phyloP scores from a whole-genome alignment of 345 rosid genomes.

The Microthlaspi erraticum region DNA sequence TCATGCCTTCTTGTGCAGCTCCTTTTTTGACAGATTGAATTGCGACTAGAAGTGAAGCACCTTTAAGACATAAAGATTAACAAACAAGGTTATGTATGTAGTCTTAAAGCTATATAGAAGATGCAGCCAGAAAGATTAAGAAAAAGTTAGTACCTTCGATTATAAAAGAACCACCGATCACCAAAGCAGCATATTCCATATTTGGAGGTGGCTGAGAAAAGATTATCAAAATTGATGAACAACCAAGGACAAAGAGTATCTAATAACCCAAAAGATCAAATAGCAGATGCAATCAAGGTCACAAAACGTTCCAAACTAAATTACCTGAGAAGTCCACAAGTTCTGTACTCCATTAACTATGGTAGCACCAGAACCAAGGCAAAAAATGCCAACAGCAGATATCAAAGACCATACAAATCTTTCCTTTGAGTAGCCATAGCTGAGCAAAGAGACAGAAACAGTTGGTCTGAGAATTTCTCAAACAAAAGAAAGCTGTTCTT shows the following conservation, averaged over 20 bases:
- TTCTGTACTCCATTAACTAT: conserved; percentile 92
- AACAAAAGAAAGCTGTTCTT: conserved; percentile 22
- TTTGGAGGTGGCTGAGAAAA: conserved; percentile 77
- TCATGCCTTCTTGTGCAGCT: conserved; percentile 98
- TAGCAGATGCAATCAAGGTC: neutral
- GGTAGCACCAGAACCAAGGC: conserved; percentile 99
- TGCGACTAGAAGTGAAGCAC: conserved; percentile 95
- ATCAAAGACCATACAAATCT: conserved; percentile 99
- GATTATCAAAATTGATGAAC: conserved; percentile 35
- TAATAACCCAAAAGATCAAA: conserved; percentile 23
- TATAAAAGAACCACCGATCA: conserved; percentile 88
- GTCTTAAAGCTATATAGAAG: conserved; percentile 15
- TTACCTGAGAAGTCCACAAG: conserved; percentile 81
- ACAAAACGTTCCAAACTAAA: conserved; percentile 11
- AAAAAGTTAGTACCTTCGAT: conserved; percentile 71
- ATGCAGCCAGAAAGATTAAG: conserved; percentile 19
- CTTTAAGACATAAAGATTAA: conserved; percentile 44
- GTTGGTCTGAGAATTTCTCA: conserved; percentile 27
- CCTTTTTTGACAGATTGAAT: conserved; percentile 96
- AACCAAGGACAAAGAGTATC: neutral
- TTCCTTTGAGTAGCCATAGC: conserved; percentile 97
- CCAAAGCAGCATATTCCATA: conserved; percentile 87
- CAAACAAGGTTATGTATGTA: neutral
- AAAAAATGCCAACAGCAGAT: conserved; percentile 98
- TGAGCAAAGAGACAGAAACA: conserved; percentile 46